These are phyloP conservation scores for Penicillium concentricum DNA, from an alignment of 2,329 filamentous ascomycete genomes.

Conservation along the genomic window DNA sequence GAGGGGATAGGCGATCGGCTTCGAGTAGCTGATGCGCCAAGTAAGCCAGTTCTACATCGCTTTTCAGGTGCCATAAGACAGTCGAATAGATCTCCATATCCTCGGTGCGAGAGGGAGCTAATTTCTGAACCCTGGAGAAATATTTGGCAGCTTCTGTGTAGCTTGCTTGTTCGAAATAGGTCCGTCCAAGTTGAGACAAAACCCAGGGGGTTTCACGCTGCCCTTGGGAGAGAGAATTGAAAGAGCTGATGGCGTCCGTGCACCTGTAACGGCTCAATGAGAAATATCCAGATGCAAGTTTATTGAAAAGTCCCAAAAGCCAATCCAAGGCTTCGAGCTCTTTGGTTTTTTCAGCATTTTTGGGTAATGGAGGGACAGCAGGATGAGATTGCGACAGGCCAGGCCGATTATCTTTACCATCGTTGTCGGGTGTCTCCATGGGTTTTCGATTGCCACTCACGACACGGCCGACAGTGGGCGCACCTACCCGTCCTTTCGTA, in stretches of 20 bases:
- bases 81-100: conserved; percentile 99
- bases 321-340: conserved; percentile 74
- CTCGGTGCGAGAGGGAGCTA: conserved; percentile 78
- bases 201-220: conserved; percentile 95
- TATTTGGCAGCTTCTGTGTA: conserved; percentile 85
- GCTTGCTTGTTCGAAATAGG: conserved; percentile 84
- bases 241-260: conserved; percentile 71
- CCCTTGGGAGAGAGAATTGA: conserved; percentile 65
- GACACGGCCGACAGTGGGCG: conserved; percentile 75
- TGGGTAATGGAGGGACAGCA: conserved; percentile 26
- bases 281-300: conserved; percentile 77
- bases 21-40: conserved; percentile 89
- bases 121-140: conserved; percentile 74
- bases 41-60: conserved; percentile 87
- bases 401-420: conserved; percentile 60
- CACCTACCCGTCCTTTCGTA: conserved; percentile 64
- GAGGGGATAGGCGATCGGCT: conserved; percentile 80
- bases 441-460: conserved; percentile 89
- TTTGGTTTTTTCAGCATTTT: conserved; percentile 57
- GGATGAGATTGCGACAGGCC: conserved; percentile 33
- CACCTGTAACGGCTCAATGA: conserved; percentile 77
- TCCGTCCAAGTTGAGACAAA: conserved; percentile 82
- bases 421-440: conserved; percentile 59
- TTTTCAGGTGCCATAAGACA: conserved; percentile 96
- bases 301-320: conserved; percentile 77